Evolutionary conservation across 305 asterid genomes (phyloP).

Genomic region (Coffea humblotiana): DNA sequence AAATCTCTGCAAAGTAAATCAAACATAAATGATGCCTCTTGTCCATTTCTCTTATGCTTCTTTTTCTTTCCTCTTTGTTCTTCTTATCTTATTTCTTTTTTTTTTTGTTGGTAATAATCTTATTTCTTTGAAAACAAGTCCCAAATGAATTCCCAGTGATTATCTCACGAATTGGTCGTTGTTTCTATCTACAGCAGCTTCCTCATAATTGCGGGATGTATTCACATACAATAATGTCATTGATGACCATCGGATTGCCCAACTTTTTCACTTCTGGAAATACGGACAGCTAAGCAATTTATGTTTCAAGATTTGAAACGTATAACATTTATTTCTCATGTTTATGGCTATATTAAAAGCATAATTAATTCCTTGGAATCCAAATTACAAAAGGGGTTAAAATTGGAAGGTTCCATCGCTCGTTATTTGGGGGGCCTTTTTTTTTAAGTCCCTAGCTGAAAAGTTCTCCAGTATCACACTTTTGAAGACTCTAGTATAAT

Average conservation of each 20-base stretch:
- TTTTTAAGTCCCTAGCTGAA: too few species aligned
- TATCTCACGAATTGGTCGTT: background rate
- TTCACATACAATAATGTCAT: background rate
- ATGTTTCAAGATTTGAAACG: background rate
- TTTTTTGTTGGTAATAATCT: too few species aligned
- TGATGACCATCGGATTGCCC: background rate
- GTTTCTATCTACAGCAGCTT: background rate
- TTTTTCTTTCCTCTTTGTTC: background rate
- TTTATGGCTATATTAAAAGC: background rate
- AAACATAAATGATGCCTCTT: background rate
- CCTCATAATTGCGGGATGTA: background rate
- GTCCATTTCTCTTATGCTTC: background rate
- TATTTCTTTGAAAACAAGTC: too few species aligned
- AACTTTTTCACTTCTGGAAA: background rate
- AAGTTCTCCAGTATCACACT: too few species aligned
- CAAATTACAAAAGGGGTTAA: background rate
- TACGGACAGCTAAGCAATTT: slow-evolving; percentile 1
- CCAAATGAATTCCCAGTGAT: background rate
- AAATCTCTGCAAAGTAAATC: background rate
- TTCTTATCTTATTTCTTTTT: too few species aligned
- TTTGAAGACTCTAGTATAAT: too few species aligned
- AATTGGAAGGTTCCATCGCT: background rate
- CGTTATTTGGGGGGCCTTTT: too few species aligned
- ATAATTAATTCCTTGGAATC: background rate
- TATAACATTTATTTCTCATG: background rate